These are phyloP conservation scores for Thelephora ganbajun DNA, from an alignment of 768 basidiomycete species.

Conservation along the genomic window DNA sequence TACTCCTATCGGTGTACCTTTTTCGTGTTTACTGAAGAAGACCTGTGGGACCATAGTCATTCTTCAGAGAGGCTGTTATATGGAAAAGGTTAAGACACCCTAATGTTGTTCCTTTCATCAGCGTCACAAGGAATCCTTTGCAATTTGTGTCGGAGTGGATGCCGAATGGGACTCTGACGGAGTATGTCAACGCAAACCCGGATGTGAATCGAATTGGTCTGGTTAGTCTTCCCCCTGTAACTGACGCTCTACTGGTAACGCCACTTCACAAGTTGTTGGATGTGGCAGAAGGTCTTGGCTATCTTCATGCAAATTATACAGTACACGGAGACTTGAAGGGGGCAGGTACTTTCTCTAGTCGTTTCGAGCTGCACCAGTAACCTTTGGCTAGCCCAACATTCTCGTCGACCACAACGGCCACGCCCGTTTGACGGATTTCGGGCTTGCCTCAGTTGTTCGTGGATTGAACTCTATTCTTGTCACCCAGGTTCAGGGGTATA, in stretches of 20 bases:
- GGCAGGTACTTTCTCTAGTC: background rate
- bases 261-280: background rate
- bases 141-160: slow-evolving; percentile 6
- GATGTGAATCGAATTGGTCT: slow-evolving; percentile 1
- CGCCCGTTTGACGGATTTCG: slow-evolving; percentile 4
- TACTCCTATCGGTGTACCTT: background rate
- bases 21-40: background rate
- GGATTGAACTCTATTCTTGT: slow-evolving; percentile 1
- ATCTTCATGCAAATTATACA: background rate
- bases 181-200: slow-evolving; percentile 2
- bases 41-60: background rate
- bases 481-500: background rate
- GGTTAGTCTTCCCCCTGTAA: background rate
- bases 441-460: background rate
- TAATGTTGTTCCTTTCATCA: slow-evolving; percentile 2
- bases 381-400: slow-evolving; percentile 1
- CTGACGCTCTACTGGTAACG: background rate
- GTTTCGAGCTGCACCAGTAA: background rate
- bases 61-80: slow-evolving; percentile 2
- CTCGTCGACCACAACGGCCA: background rate
- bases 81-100: slow-evolving; percentile 2
- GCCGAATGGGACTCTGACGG: slow-evolving; percentile 3
- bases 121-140: slow-evolving; percentile 2
- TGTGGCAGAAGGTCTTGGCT: background rate
- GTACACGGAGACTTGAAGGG: slow-evolving; percentile 4